These are phyloP conservation scores for Paecilomyces niveus DNA, from an alignment of 2,329 filamentous ascomycete species.

Conservation along the genomic window DNA sequence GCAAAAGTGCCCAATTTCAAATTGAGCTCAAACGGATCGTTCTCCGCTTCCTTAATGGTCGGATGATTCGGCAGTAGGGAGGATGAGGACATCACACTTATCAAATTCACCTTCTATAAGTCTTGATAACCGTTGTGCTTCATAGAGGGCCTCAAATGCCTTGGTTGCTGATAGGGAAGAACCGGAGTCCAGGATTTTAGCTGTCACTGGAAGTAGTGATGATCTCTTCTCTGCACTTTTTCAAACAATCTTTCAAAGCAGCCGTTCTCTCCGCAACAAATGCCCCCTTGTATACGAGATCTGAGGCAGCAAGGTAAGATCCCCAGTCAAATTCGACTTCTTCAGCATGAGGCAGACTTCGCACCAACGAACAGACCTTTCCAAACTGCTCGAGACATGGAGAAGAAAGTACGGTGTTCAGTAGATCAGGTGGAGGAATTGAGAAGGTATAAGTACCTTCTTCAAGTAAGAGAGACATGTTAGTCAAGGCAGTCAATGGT, in stretches of 20 bases:
- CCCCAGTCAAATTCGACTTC: constrained; percentile 36
- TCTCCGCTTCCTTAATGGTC: constrained; percentile 45
- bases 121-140: constrained; percentile 29
- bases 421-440: constrained; percentile 1
- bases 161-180: constrained; percentile 32
- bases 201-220: constrained; percentile 24
- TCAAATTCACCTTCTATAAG: constrained; percentile 29
- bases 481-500: neutral
- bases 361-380: constrained; percentile 3
- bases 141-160: constrained; percentile 43
- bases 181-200: constrained; percentile 33
- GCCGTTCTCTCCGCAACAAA: constrained; percentile 52
- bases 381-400: constrained; percentile 1
- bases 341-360: neutral
- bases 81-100: constrained; percentile 44
- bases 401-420: neutral
- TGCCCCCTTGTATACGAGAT: constrained; percentile 51
- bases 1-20: constrained; percentile 50
- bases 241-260: constrained; percentile 34
- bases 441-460: constrained; percentile 3
- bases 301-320: constrained; percentile 46
- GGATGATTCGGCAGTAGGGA: constrained; percentile 51
- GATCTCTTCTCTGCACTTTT: constrained; percentile 30
- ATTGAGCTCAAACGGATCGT: constrained; percentile 49
- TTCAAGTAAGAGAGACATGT: constrained; percentile 1